Percentiles rank a stretch among this genome's conserved stretches.
These are phyloP conservation scores for Scedosporium boydii DNA, from an alignment of 2,329 filamentous ascomycete genomes.

Conservation along the genomic window DNA sequence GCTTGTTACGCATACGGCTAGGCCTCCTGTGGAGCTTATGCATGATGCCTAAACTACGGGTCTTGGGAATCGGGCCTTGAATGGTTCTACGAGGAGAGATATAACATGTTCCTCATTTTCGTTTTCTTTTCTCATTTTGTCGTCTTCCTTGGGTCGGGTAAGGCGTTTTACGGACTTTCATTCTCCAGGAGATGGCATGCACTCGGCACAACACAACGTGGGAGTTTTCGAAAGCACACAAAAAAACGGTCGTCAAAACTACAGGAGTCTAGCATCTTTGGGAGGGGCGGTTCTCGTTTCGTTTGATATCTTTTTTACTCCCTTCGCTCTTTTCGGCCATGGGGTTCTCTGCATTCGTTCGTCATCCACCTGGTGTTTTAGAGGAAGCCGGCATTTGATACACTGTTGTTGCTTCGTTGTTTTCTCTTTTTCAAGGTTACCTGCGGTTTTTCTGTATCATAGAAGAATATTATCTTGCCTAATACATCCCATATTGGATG, in stretches of 20 bases:
- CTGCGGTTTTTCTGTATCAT: neutral
- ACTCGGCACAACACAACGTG: neutral
- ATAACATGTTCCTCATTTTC: neutral
- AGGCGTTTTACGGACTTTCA: neutral
- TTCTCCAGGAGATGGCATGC: neutral
- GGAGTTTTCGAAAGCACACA: neutral
- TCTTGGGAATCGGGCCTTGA: neutral
- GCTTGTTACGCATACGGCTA: conserved; percentile 47
- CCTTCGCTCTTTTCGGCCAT: neutral
- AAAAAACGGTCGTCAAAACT: neutral
- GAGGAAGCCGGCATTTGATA: neutral
- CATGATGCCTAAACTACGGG: conserved; percentile 21
- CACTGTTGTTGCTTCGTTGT: neutral
- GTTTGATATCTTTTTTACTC: neutral
- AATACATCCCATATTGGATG: neutral
- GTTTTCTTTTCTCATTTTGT: conserved; percentile 1
- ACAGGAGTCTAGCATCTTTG: neutral
- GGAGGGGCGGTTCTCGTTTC: neutral
- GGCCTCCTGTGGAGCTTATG: conserved; percentile 60
- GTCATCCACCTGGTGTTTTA: too few relatives aligned
- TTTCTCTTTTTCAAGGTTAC: too few relatives aligned
- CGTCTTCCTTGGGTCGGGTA: neutral
- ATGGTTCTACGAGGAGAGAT: neutral
- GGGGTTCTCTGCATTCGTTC: too few relatives aligned
- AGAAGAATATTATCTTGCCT: neutral